These are phyloP conservation scores for Penicillium crystallinum DNA, from an alignment of 495 filamentous ascomycete genomes.

Conservation along the genomic window DNA sequence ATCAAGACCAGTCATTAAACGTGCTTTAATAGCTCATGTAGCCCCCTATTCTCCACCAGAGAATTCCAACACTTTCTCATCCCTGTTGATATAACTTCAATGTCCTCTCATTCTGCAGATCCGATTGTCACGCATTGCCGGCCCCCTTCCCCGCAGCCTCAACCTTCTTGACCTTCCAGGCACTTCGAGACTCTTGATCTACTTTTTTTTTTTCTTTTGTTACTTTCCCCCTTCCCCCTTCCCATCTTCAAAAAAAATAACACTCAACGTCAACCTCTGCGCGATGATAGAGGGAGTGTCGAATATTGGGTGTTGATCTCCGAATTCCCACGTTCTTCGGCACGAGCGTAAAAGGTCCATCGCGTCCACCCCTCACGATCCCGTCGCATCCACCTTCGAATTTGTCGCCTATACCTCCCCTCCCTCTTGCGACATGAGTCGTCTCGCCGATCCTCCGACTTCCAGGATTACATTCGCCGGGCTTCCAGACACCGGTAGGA, in stretches of 20 bases:
- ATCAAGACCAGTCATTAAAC: too few species aligned
- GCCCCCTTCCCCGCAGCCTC: conserved; percentile 21
- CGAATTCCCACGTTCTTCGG: conserved; percentile 28
- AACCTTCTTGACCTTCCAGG: not conserved
- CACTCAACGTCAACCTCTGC: conserved; percentile 9
- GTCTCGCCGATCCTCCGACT: conserved; percentile 41
- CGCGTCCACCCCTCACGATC: conserved; percentile 14
- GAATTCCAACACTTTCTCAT: not conserved
- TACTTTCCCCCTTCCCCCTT: not conserved
- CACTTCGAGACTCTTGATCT: conserved; percentile 1
- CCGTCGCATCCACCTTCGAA: conserved; percentile 2
- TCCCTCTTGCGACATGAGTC: conserved; percentile 35
- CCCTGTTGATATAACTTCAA: not conserved
- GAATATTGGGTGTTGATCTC: conserved; percentile 35
- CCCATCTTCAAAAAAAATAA: conserved; percentile 8
- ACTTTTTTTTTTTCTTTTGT: conserved; percentile 28
- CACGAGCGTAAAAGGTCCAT: conserved; percentile 25
- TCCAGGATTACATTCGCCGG: conserved; percentile 33
- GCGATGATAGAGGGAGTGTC: conserved; percentile 31
- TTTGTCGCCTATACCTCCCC: not conserved
- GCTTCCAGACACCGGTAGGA: conserved; percentile 36
- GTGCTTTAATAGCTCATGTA: too few species aligned
- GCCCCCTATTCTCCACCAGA: not conserved
- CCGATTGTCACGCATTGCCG: conserved; percentile 14
- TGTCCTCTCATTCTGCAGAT: conserved; percentile 14